Evolutionary conservation across 768 basidiomycete species (phyloP).

Genomic region (Psilocybe subaeruginosa): DNA sequence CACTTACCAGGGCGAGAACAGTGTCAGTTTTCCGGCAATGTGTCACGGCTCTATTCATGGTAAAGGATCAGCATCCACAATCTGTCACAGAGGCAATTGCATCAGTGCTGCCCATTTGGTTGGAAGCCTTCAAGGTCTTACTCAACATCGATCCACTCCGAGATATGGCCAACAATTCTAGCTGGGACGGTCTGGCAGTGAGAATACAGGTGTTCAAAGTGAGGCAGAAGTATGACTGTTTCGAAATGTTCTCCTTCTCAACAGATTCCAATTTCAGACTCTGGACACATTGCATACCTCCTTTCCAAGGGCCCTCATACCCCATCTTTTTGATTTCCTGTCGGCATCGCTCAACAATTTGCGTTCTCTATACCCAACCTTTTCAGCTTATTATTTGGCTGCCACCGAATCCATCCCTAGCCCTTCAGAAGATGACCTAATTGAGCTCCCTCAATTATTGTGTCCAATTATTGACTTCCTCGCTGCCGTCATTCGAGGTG

Average conservation of each 20-base stretch:
- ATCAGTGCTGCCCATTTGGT: conserved; percentile 85
- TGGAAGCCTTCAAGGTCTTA: conserved; percentile 86
- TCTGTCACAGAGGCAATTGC: conserved; percentile 83
- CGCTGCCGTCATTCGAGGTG: conserved; percentile 63
- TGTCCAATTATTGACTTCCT: conserved; percentile 84
- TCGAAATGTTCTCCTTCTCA: background rate
- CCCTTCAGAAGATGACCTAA: conserved; percentile 74
- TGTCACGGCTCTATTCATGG: conserved; percentile 88
- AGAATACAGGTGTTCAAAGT: conserved; percentile 88
- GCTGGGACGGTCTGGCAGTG: conserved; percentile 85
- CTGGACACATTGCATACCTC: conserved; percentile 79
- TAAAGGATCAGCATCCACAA: conserved; percentile 90
- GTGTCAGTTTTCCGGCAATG: conserved; percentile 92
- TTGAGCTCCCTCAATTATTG: conserved; percentile 78
- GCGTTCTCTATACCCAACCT: conserved; percentile 58
- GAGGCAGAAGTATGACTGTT: background rate
- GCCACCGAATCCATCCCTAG: conserved; percentile 56
- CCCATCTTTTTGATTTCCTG: conserved; percentile 66
- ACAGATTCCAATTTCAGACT: conserved; percentile 48
- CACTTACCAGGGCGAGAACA: conserved; percentile 82
- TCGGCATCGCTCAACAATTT: conserved; percentile 62
- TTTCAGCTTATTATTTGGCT: conserved; percentile 63
- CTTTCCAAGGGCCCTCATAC: conserved; percentile 74
- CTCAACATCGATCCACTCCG: conserved; percentile 62
- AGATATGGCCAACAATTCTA: conserved; percentile 59